phyloP scores from a whole-genome alignment of 192 early-diverging fungal genomes.

The Coemansia sp. region DNA sequence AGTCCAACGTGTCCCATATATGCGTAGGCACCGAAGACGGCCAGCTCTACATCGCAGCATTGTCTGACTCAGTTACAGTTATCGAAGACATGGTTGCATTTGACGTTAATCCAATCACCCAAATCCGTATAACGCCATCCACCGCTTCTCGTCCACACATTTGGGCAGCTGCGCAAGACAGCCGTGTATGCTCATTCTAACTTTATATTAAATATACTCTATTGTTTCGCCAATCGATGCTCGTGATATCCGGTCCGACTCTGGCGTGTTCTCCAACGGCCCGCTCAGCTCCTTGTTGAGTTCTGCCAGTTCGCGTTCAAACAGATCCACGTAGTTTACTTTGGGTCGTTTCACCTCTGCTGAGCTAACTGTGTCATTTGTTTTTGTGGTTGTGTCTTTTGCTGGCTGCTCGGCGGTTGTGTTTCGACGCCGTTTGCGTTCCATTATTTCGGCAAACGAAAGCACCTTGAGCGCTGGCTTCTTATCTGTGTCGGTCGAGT shows the following conservation, averaged over 20 bases:
- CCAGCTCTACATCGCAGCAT: conserved; percentile 28
- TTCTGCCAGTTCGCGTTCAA: conserved; percentile 37
- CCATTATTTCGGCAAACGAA: not conserved
- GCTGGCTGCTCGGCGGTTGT: no score
- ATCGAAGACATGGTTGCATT: conserved; percentile 49
- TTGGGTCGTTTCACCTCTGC: not conserved
- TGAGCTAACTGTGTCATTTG: not conserved
- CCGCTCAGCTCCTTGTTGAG: conserved; percentile 29
- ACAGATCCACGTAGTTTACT: conserved; percentile 34
- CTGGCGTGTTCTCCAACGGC: conserved; percentile 34
- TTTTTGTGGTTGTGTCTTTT: no score
- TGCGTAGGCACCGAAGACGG: conserved; percentile 49
- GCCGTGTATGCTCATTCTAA: conserved; percentile 33
- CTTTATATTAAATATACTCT: not conserved
- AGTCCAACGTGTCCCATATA: conserved; percentile 9
- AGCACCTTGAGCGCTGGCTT: not conserved
- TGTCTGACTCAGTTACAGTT: conserved; percentile 8
- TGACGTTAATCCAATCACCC: conserved; percentile 48
- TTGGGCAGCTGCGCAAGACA: conserved; percentile 40
- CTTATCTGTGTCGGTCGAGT: not conserved
- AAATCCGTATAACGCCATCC: conserved; percentile 22
- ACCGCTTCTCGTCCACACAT: conserved; percentile 25
- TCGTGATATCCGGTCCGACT: conserved; percentile 27
- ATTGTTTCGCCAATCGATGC: conserved; percentile 15
- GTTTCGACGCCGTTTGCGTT: not conserved